These are phyloP conservation scores for Vitis rupestris DNA, from an alignment of 164 flowering plant genomes.

Conservation along the genomic window DNA sequence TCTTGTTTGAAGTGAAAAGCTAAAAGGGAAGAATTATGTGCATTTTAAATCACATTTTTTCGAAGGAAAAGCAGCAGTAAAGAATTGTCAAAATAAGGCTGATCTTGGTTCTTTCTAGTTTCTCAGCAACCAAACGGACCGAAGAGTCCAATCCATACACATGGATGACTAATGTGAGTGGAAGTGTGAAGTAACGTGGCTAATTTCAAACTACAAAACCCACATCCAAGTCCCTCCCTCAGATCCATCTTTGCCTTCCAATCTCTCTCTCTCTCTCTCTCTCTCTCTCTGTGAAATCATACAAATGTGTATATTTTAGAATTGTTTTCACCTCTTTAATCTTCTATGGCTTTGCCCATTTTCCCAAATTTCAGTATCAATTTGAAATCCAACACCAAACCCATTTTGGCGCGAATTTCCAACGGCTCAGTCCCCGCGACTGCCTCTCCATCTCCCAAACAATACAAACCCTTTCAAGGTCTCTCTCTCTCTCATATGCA, in stretches of 20 bases:
- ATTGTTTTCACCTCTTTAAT: too few relatives aligned
- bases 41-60: too few relatives aligned
- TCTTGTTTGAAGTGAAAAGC: too few relatives aligned
- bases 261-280: not conserved
- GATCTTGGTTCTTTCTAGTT: too few relatives aligned
- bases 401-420: conserved; percentile 47
- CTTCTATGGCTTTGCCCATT: too few relatives aligned
- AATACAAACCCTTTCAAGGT: conserved; percentile 40
- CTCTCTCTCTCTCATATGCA: conserved; percentile 7
- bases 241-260: too few relatives aligned
- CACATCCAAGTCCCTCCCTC: not conserved
- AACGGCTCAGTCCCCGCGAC: conserved; percentile 24
- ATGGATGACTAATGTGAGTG: not conserved
- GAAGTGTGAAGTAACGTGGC: not conserved
- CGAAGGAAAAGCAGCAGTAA: too few relatives aligned
- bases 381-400: not conserved
- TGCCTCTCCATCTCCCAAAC: conserved; percentile 20
- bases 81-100: too few relatives aligned
- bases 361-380: too few relatives aligned
- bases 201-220: not conserved
- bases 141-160: too few relatives aligned
- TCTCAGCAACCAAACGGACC: too few relatives aligned
- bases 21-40: too few relatives aligned
- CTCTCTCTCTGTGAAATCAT: conserved; percentile 16
- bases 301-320: not conserved